A percentile compares a stretch with the other conserved stretches of the same genome.
These are phyloP conservation scores for Chimonanthus salicifolius DNA, from an alignment of 164 flowering plant genomes.

Conservation along the genomic window DNA sequence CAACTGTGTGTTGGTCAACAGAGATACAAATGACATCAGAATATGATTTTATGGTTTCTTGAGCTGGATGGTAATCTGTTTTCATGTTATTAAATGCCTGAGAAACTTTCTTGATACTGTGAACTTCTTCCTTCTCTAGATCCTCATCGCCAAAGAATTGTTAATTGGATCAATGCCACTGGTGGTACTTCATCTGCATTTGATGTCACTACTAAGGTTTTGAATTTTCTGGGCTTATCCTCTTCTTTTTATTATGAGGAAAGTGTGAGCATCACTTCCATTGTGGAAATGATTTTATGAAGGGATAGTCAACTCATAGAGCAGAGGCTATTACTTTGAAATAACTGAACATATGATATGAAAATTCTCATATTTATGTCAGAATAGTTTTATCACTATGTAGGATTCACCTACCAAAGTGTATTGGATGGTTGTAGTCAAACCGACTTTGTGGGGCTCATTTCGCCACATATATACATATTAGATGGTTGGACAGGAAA, in stretches of 20 bases:
- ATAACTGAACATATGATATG: no score
- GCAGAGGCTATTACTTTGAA: no score
- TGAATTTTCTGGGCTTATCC: constrained; percentile 1
- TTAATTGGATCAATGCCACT: constrained; percentile 62
- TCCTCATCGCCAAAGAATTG: constrained; percentile 55
- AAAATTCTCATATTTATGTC: no score
- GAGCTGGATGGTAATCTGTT: not conserved
- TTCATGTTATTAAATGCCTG: not conserved
- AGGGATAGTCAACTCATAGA: no score
- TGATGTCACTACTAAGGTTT: constrained; percentile 62
- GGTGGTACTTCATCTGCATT: constrained; percentile 60
- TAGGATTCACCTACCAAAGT: no score
- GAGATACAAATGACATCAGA: not conserved
- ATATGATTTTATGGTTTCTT: not conserved
- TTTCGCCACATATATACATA: no score
- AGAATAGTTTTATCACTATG: no score
- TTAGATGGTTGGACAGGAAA: no score
- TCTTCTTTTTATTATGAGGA: not conserved
- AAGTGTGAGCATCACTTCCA: no score
- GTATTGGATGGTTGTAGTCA: no score
- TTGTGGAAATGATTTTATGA: no score
- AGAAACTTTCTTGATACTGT: not conserved
- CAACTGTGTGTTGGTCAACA: not conserved
- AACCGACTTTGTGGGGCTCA: no score
- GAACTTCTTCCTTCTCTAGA: constrained; percentile 20